Base-by-base conservation (phyloP, 371 early-diverging fungal genomes). In the Nosema muscidifuracis region DNA sequence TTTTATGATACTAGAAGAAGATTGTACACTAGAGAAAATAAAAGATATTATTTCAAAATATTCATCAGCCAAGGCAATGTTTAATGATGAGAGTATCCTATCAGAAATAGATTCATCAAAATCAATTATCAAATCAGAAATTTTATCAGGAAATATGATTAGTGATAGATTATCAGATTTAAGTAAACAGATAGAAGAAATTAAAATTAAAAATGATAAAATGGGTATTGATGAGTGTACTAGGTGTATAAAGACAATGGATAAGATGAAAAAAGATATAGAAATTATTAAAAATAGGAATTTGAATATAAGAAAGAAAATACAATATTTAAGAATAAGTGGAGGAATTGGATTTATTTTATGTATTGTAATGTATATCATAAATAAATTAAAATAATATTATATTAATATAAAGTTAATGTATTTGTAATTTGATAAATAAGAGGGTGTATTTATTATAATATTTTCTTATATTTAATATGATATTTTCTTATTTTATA, bases 11-110 rank as follows among this genome's bases (percentile, higher is more conserved):
- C 28, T 57, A 30, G 44, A 55, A 42, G 44, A 42, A 15, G 56
- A 58, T n/a, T n/a, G n/a, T 10, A 56, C 57, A 0, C 20, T 68
- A 15, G 68, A 33, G 18, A 53, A 44, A 24, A 33, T 68, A 4
- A 68, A 56, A 18, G 68, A 57, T 9, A 53, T 68, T 24, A 20
- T 68, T 0, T 40, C 36, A 26, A 68, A 44, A 57, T 68, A 57
- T 26, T 51, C 68, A 47, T 68, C 57, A 24, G 26, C 26, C 3
- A 38, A 38, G 16, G 34, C 38, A 7, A 10, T 26, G 9, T 38
- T 38, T 9, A 28, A 30, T 0, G 68, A 68, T 16, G 38, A 34
- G 10, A 42, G 30, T 18, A 56, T 68, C 15, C 24, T 68, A 13
- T 40, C 34, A 0, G 58, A 68, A n/a, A 68, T 68, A 26, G 53